Conservation (phyloP, 768 basidiomycete species). For the Xanthoconium stramineum region DNA sequence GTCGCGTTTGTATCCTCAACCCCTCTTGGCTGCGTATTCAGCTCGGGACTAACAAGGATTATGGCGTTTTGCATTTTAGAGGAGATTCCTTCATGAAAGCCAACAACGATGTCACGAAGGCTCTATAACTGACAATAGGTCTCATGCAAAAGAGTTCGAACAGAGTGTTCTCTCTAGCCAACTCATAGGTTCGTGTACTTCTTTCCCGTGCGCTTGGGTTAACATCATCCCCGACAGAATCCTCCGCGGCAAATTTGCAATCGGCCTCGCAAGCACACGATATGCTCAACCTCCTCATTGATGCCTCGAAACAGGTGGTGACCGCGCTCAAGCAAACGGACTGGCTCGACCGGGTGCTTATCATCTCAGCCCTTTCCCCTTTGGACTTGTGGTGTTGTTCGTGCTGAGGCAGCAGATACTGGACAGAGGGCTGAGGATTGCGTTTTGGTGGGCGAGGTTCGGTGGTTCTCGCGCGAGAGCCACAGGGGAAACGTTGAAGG, state of each 20-base stretch:
- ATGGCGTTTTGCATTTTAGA: constrained; percentile 31
- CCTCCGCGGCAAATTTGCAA: constrained; percentile 73
- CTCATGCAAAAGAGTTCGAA: constrained; percentile 92
- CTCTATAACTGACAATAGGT: constrained; percentile 76
- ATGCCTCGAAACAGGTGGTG: constrained; percentile 80
- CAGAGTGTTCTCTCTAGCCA: constrained; percentile 82
- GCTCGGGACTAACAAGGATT: not conserved
- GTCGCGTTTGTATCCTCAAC: constrained; percentile 45
- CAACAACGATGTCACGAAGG: constrained; percentile 85
- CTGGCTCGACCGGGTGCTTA: constrained; percentile 86
- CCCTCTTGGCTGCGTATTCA: not conserved
- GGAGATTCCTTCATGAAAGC: constrained; percentile 88
- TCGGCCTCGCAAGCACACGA: constrained; percentile 78
- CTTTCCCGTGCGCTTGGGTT: not conserved
- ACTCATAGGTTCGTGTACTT: constrained; percentile 62
- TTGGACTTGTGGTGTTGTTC: constrained; percentile 81
- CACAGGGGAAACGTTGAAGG: constrained; percentile 2
- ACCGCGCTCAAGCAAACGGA: constrained; percentile 87
- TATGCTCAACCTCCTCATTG: constrained; percentile 63
- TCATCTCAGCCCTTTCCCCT: constrained; percentile 80
- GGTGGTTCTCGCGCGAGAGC: constrained; percentile 2
- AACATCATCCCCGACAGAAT: constrained; percentile 43
- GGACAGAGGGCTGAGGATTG: constrained; percentile 73
- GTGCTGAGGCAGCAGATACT: constrained; percentile 86
- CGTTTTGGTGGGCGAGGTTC: constrained; percentile 86